Percentiles rank a stretch among this genome's conserved stretches.
phyloP scores from a whole-genome alignment of 2,329 filamentous ascomycete species.

The Lachnellula occidentalis region DNA sequence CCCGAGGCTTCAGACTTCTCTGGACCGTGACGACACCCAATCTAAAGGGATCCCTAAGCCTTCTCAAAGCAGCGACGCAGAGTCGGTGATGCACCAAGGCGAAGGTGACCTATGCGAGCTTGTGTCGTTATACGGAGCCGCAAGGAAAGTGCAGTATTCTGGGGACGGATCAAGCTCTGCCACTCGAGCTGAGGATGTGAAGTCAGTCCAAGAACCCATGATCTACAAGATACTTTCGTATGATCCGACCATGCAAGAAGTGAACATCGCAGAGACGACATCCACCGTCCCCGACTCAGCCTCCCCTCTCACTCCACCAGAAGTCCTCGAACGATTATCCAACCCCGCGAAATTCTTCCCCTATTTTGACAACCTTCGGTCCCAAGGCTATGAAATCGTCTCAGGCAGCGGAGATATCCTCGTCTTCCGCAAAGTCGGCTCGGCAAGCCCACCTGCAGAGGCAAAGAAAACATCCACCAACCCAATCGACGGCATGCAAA shows the following conservation, averaged over 20 bases:
- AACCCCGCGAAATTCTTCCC: slow-evolving; percentile 61
- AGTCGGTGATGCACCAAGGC: slow-evolving; percentile 6
- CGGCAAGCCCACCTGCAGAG: slow-evolving; percentile 21
- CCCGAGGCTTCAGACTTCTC: slow-evolving; percentile 25
- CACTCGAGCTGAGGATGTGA: neutral
- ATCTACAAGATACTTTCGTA: slow-evolving; percentile 64
- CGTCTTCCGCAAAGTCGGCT: slow-evolving; percentile 57
- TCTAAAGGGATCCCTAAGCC: neutral
- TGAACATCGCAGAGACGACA: slow-evolving; percentile 56
- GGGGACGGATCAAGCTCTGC: neutral
- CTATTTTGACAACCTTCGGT: slow-evolving; percentile 52
- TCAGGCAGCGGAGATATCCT: slow-evolving; percentile 58
- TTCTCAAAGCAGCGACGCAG: neutral
- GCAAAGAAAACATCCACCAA: slow-evolving; percentile 41
- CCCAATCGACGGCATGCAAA: slow-evolving; percentile 46
- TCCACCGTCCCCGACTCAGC: slow-evolving; percentile 46
- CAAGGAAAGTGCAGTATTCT: neutral
- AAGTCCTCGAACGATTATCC: slow-evolving; percentile 54
- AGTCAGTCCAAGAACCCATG: slow-evolving; percentile 16
- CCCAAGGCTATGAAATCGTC: slow-evolving; percentile 61
- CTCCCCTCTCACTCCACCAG: slow-evolving; percentile 50
- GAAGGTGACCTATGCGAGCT: slow-evolving; percentile 12
- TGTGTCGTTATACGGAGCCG: slow-evolving; percentile 12
- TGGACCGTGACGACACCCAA: slow-evolving; percentile 21
- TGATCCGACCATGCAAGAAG: slow-evolving; percentile 50